Evolutionary conservation across 805 yeast genomes (phyloP), one percentile per base, ranked within the genome.

Genomic region (Scheffersomyces coipomensis): DNA sequence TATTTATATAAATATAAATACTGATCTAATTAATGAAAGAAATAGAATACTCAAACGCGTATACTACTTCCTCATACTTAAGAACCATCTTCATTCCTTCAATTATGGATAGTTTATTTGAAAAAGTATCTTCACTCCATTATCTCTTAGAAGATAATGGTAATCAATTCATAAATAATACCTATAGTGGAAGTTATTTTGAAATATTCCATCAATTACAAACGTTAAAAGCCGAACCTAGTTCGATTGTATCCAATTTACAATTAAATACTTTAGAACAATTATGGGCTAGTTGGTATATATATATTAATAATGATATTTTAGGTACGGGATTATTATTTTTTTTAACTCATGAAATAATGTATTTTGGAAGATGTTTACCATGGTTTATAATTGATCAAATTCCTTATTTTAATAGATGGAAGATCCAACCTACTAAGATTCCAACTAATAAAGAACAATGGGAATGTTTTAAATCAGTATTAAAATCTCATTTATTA

Each of bases 331-430:
- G 98, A 4, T 62, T 89, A 33, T 66, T 91, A 62, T 83, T 89
- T 56, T 88, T 91, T 61, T 54, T 75, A 29, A 69, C 88, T 40
- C 99, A 91, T 64, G 99, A 91, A 66, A 48, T 85, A 37, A 78
- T 87, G 77, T 91, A 91, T 68, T 91, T 93, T 60, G 93, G 91
- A 38, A 80, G 98, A 60, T 85, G 90, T 56, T 56, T 91, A 48
- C 98, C 98, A 16, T 91, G 97, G 97, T 78, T 79, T 61, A 76
- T 91, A 47, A 78, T 91, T 49, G 98, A 90, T 62, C 73, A 77
- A 53, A 79, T 89, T 43, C 95, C 96, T 29, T 87, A 76, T 60
- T 93, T 91, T 76, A 78, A 81, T 55, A 80, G 76, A 63, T 91
- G 79, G 74, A 91, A 91, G 68, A 84, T 93, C 52, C 99, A 91